phyloP scores from a whole-genome alignment of 2,329 filamentous ascomycete species.

The Sporothrix euskadiensis region DNA sequence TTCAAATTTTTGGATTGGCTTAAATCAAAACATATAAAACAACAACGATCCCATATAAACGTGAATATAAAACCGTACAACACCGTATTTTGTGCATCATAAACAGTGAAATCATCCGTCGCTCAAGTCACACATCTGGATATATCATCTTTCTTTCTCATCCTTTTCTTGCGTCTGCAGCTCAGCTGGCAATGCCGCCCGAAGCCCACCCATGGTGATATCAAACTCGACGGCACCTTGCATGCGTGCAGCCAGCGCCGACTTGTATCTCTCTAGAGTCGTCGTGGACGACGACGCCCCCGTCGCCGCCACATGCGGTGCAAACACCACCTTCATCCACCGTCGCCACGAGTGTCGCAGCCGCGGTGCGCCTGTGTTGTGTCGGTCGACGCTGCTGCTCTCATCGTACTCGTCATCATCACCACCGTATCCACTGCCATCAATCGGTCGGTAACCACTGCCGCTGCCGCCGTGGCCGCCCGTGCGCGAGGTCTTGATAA shows the following conservation, averaged over 20 bases:
- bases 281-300: constrained; percentile 45
- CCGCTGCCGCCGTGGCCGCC: constrained; percentile 43
- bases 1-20: neutral
- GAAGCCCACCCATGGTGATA: constrained; percentile 67
- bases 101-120: constrained; percentile 11
- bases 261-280: neutral
- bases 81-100: neutral
- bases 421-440: constrained; percentile 29
- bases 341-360: constrained; percentile 57
- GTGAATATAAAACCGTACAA: neutral
- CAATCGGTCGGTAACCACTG: constrained; percentile 40
- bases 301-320: constrained; percentile 66
- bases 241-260: constrained; percentile 18
- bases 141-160: neutral
- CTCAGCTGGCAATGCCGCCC: constrained; percentile 26
- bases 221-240: constrained; percentile 68
- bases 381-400: constrained; percentile 43
- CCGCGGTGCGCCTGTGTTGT: constrained; percentile 39
- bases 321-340: constrained; percentile 88
- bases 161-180: neutral
- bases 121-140: neutral
- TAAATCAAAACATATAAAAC: neutral
- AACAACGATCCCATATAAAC: neutral
- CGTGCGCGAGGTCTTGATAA: constrained; percentile 66
- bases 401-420: constrained; percentile 32